Evolutionary conservation across 179 eudicot species (phyloP).

Genomic region (Amaranthus tricolor): DNA sequence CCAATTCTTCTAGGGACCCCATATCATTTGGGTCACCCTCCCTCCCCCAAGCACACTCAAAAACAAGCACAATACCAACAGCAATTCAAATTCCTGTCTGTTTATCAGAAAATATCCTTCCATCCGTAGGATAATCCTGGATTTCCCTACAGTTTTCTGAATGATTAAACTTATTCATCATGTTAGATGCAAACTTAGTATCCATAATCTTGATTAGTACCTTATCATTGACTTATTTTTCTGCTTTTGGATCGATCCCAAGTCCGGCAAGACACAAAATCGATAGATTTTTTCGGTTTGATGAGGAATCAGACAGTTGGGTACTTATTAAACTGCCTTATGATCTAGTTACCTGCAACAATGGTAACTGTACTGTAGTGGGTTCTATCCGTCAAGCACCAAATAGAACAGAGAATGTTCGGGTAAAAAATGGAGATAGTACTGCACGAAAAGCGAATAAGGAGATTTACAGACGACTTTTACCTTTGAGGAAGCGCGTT

Average conservation of each 20-base stretch:
- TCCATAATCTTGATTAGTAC: conserved; percentile 24
- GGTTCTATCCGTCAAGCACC: conserved; percentile 37
- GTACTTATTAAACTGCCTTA: conserved; percentile 64
- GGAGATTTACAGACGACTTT: conserved; percentile 26
- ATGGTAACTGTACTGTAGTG: conserved; percentile 58
- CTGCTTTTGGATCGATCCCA: conserved; percentile 25
- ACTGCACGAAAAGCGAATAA: conserved; percentile 13
- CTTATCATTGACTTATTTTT: conserved; percentile 23
- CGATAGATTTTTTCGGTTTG: conserved; percentile 51
- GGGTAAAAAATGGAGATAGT: conserved; percentile 12
- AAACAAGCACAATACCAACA: not conserved
- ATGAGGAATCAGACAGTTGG: conserved; percentile 66
- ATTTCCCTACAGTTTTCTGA: not conserved
- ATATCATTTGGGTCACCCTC: conserved; percentile 21
- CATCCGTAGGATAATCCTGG: not conserved
- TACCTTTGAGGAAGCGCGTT: conserved; percentile 63
- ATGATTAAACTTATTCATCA: conserved; percentile 15
- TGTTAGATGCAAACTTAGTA: conserved; percentile 20
- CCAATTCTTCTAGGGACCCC: conserved; percentile 24
- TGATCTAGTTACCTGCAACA: conserved; percentile 61
- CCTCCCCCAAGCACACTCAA: not conserved
- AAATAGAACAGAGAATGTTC: conserved; percentile 14
- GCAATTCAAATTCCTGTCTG: not conserved
- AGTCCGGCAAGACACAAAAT: conserved; percentile 46
- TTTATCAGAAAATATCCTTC: conserved; percentile 5